These are phyloP conservation scores for Aspergillus mulundensis DNA, from an alignment of 495 filamentous ascomycete genomes.

Conservation along the genomic window DNA sequence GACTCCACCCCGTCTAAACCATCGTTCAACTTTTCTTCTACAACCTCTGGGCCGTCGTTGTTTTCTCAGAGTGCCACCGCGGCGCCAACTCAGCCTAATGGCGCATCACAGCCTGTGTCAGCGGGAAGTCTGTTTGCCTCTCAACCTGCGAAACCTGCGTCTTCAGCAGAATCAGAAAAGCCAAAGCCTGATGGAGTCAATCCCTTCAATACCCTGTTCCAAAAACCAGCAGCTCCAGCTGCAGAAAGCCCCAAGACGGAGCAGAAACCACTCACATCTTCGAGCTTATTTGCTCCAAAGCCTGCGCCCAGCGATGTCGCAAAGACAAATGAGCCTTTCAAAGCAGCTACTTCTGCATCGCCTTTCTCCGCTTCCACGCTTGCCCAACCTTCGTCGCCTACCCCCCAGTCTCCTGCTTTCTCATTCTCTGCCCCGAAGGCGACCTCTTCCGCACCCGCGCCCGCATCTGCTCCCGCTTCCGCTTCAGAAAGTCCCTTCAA, in stretches of 20 bases:
- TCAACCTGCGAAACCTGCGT: constrained; percentile 25
- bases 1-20: constrained; percentile 9
- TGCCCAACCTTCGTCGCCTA: neutral
- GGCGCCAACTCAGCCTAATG: constrained; percentile 10
- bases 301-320: constrained; percentile 11
- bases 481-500: constrained; percentile 13
- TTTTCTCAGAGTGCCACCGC: constrained; percentile 18
- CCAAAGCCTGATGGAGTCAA: constrained; percentile 17
- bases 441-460: constrained; percentile 1
- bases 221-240: constrained; percentile 16
- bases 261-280: constrained; percentile 15
- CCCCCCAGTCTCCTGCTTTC: constrained; percentile 12
- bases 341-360: constrained; percentile 4
- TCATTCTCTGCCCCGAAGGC: constrained; percentile 12
- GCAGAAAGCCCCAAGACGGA: constrained; percentile 8
- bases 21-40: constrained; percentile 13
- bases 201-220: constrained; percentile 30
- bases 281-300: constrained; percentile 17
- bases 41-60: constrained; percentile 11
- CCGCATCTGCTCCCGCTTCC: neutral
- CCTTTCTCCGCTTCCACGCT: constrained; percentile 1
- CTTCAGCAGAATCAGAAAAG: constrained; percentile 17
- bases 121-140: constrained; percentile 21
- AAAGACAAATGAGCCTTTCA: constrained; percentile 14
- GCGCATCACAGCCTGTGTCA: constrained; percentile 19